Percentiles rank a stretch among this genome's conserved stretches.
Evolutionary conservation across 441 rosid species (phyloP).

Genomic region (Gossypium schwendimanii): DNA sequence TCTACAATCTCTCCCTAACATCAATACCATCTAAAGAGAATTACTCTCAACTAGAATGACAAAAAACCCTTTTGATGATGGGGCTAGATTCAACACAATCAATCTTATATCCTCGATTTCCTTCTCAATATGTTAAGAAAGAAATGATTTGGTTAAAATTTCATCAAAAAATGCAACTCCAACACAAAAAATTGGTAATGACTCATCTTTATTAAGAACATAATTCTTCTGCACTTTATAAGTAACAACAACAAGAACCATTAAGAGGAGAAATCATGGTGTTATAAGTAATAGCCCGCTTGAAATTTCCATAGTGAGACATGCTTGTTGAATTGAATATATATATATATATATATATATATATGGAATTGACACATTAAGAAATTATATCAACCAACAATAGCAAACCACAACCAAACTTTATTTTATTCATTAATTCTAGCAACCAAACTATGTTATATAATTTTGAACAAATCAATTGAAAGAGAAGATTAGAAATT

Average conservation of each 20-base stretch:
- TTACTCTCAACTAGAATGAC: conserved; percentile 37
- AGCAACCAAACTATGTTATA: no score
- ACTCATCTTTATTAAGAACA: conserved; percentile 68
- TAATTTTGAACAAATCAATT: no score
- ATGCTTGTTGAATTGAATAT: no score
- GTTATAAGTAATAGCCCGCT: conserved; percentile 64
- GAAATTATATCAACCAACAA: no score
- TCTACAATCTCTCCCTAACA: no score
- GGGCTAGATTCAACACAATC: conserved; percentile 38
- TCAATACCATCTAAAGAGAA: conserved; percentile 27
- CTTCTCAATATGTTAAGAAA: conserved; percentile 24
- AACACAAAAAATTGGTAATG: conserved; percentile 77
- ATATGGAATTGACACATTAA: no score
- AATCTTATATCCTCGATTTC: conserved; percentile 40
- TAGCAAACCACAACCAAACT: no score
- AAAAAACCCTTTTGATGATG: conserved; percentile 56
- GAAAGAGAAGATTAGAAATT: no score
- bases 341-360: no score
- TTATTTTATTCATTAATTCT: no score
- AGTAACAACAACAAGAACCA: conserved; percentile 46
- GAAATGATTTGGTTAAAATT: conserved; percentile 29
- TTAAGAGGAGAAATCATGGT: conserved; percentile 85
- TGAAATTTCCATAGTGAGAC: conserved; percentile 60
- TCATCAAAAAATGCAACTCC: conserved; percentile 80
- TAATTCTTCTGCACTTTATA: conserved; percentile 67